Evolutionary conservation across 805 yeast species (phyloP), one percentile per base, ranked within the genome.

Genomic region (Tetrapisispora arboricola): DNA sequence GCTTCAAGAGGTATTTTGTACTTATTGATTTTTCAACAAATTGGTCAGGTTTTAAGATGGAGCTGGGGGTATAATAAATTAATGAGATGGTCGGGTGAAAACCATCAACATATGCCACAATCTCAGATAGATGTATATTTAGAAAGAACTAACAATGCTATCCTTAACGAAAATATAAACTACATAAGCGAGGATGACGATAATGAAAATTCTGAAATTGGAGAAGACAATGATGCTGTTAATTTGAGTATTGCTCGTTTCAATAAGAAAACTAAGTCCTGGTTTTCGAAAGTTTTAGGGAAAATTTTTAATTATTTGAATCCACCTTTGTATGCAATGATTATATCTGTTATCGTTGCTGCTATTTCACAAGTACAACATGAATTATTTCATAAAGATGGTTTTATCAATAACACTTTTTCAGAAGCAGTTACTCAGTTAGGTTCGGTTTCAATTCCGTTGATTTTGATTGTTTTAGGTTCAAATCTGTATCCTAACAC

Each of bases 311-410:
- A 29, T 7, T 40, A 70, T 44, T 79, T 83, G 84, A 83, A 83
- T 54, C 92, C 94, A n/a, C 94, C 92, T 13, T 63, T 83, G 42
- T 83, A 79, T 62, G 79, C 94, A 8, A 83, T 83, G 88, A 55
- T 78, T 10, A 58, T 77, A 1, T 72, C 88, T 3, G 73, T 83
- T 13, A 40, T 81, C 19, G 81, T 83, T 42, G 92, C 90, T 3
- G 72, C 84, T 0, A 65, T 80, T 16, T 79, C 83, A 5, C 60
- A 62, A 3, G 49, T 83, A 15, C 81, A 79, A 51, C 62, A 66
- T 28, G 66, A 68, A 40, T 75, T 83, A 46, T 82, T 76, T 54
- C 72, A 68, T 43, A 65, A 72, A 25, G 58, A 70, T 41, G 79
- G 86, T 0, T 82, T 83, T 50, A 53, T 80, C 21, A 76, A 76